Base-by-base conservation (phyloP, 225 moss, liverwort and hornwort species). In the Thuidium tamariscinum region DNA sequence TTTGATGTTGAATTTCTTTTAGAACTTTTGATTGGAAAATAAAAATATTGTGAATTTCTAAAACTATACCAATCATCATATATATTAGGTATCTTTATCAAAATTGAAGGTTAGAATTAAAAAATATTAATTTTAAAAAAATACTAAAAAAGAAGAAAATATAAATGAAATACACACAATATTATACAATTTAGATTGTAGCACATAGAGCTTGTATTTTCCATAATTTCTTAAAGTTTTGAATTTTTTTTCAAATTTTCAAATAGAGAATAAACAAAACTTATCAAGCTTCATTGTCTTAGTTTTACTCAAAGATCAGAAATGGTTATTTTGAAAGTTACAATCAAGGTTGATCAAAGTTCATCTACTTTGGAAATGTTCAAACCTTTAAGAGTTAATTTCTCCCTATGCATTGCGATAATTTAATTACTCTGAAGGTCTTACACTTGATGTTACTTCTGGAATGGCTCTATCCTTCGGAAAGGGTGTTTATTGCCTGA, bases 331-430 rank as follows among this genome's bases (percentile, higher is more conserved):
- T 11, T 66, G 6, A 36, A 37, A 21, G 21, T n/a, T 66, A 11
- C 6, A 36, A 12, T 66, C 7, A 66, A 66, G 3, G 2, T 66
- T 36, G 66, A 36, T 6, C 36, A n/a, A n/a, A 17, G n/a, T 3
- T 3, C n/a, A n/a, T 65, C n/a, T 0, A 36, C 3, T 37, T 37
- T 17, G 2, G 3, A 1, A 12, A 12, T 66, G 11, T 0, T 0
- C 2, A 22, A 36, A 21, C 7, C 36, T 22, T 66, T 23, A 13
- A n/a, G 3, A 3, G 39, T 1, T 13, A 14, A 13, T 69, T 14
- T 41, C 2, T 8, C 2, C 23, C 0, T 15, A 0, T 5, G 15
- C 8, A 9, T 70, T 42, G 16, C 0, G 0, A 42, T 42, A 16
- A 42, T 16, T 16, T 27, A 42, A 5, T 27, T 70, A 27, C 27